Evolutionary conservation across 257 asterid species (phyloP).

Genomic region (Anisodus tanguticus): DNA sequence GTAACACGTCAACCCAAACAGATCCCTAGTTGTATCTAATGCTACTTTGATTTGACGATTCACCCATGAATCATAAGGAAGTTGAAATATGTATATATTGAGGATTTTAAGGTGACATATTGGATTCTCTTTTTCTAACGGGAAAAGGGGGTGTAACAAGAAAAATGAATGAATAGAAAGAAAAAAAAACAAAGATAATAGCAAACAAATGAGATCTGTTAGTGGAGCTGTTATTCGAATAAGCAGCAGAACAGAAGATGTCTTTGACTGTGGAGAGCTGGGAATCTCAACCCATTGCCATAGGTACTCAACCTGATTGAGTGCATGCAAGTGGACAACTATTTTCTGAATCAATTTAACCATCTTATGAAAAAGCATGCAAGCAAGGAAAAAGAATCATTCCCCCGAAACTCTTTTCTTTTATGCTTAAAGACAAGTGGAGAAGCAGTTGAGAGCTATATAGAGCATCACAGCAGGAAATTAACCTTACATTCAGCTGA

Average conservation of each 20-base stretch:
- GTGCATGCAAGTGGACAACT: slow-evolving; percentile 1
- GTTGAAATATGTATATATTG: background rate
- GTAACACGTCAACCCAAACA: background rate
- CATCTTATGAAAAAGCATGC: background rate
- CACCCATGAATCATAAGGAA: background rate
- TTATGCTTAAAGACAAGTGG: background rate
- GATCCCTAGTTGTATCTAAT: background rate
- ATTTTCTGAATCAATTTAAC: slow-evolving; percentile 9
- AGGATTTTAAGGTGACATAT: background rate
- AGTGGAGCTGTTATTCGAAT: background rate
- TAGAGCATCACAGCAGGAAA: slow-evolving; percentile 5
- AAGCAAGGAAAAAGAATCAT: background rate
- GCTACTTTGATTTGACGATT: background rate
- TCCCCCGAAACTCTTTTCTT: background rate
- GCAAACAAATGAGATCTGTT: background rate
- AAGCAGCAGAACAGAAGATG: background rate
- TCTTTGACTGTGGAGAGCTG: background rate
- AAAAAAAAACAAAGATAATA: background rate
- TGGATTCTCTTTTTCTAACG: background rate
- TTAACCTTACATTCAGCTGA: slow-evolving; percentile 22
- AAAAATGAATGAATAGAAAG: background rate
- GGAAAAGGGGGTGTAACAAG: background rate
- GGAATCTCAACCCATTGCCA: slow-evolving; percentile 20
- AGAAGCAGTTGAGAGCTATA: background rate
- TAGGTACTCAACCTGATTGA: background rate